Conservation (phyloP, 257 asterid species). For the Orobanche coerulescens region DNA sequence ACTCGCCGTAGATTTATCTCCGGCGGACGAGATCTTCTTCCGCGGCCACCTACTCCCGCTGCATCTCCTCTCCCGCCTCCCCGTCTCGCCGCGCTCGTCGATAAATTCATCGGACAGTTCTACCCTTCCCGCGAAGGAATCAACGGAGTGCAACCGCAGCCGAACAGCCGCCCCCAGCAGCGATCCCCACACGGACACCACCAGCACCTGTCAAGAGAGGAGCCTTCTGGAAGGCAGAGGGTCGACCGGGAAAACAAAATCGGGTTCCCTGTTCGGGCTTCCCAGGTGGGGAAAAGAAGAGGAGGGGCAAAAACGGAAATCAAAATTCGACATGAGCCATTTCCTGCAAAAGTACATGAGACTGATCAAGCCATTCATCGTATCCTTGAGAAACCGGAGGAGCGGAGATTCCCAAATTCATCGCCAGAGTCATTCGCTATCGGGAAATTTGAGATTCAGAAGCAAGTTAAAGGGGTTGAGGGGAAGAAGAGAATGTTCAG, state of each 20-base stretch:
- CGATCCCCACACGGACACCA: background rate
- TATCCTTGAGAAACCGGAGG: conserved; percentile 29
- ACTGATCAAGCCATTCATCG: conserved; percentile 50
- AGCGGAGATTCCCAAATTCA: conserved; percentile 16
- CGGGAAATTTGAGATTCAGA: conserved; percentile 46
- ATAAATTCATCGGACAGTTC: conserved; percentile 45
- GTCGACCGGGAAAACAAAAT: conserved; percentile 33
- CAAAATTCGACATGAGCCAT: conserved; percentile 31
- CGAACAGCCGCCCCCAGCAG: background rate
- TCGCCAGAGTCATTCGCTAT: conserved; percentile 25
- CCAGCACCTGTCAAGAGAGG: background rate
- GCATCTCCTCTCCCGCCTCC: conserved; percentile 54
- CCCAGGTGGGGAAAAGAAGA: conserved; percentile 41
- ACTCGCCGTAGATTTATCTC: conserved; percentile 57
- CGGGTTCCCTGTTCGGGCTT: conserved; percentile 41
- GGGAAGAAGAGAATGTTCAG: conserved; percentile 41
- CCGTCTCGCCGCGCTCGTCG: conserved; percentile 59
- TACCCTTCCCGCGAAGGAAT: conserved; percentile 37
- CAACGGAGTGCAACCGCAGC: background rate
- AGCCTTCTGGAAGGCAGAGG: background rate
- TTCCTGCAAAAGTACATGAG: conserved; percentile 45
- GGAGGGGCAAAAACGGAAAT: conserved; percentile 38
- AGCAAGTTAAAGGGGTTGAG: conserved; percentile 29
- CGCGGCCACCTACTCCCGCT: conserved; percentile 79
- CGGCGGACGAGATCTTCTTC: conserved; percentile 77